A percentile compares a stretch with the other conserved stretches of the same genome.
phyloP scores from a whole-genome alignment of 768 basidiomycete species.

The Lactarius akahatsu region DNA sequence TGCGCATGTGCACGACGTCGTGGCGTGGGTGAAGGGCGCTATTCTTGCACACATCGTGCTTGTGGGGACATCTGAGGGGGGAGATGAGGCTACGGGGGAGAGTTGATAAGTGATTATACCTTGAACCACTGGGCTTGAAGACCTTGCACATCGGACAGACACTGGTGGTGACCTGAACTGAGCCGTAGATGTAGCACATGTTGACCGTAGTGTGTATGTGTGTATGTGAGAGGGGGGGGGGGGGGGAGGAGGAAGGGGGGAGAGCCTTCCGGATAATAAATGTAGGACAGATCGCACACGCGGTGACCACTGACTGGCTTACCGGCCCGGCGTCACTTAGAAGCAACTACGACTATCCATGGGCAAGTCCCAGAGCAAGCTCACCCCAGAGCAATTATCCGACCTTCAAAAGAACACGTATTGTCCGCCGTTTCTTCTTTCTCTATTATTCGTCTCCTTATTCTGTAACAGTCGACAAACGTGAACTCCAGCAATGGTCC shows the following conservation, averaged over 20 bases:
- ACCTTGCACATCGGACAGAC: slow-evolving; percentile 86
- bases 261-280: slow-evolving; percentile 17
- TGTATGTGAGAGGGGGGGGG: slow-evolving; percentile 23
- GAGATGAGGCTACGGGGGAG: slow-evolving; percentile 30
- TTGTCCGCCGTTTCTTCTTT: slow-evolving; percentile 52
- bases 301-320: background rate
- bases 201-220: slow-evolving; percentile 27
- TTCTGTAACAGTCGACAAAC: slow-evolving; percentile 76
- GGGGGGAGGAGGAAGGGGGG: slow-evolving; percentile 13
- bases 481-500: slow-evolving; percentile 94
- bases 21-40: slow-evolving; percentile 69
- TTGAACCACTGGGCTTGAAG: slow-evolving; percentile 58
- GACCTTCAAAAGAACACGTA: slow-evolving; percentile 98
- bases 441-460: slow-evolving; percentile 4
- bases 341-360: slow-evolving; percentile 43
- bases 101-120: slow-evolving; percentile 40
- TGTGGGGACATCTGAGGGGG: slow-evolving; percentile 67
- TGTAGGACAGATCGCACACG: background rate
- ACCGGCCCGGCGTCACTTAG: background rate
- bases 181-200: slow-evolving; percentile 76
- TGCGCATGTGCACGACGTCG: slow-evolving; percentile 78
- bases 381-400: slow-evolving; percentile 88
- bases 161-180: slow-evolving; percentile 62
- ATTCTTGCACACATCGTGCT: slow-evolving; percentile 73
- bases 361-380: slow-evolving; percentile 97